These are phyloP conservation scores for Prototheca wickerhamii DNA, from an alignment of 163 green algal genomes.

Conservation along the genomic window DNA sequence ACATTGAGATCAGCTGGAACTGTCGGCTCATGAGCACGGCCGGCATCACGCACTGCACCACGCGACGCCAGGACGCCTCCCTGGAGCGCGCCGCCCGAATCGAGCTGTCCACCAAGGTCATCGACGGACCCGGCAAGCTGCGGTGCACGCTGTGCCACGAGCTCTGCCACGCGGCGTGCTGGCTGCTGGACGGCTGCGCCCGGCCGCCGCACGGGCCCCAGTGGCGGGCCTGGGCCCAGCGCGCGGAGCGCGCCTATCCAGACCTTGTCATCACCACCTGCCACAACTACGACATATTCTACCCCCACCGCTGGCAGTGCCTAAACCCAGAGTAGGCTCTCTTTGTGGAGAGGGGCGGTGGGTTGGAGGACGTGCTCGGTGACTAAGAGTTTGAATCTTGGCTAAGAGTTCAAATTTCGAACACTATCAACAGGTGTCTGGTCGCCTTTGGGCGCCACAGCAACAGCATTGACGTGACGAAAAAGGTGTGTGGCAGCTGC, in stretches of 20 bases:
- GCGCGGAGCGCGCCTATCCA: conserved; percentile 31
- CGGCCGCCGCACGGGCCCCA: conserved; percentile 54
- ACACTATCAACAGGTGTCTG: conserved; percentile 19
- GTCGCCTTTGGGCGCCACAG: conserved; percentile 52
- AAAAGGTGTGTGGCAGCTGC: conserved; percentile 48
- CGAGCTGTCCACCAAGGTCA: conserved; percentile 59
- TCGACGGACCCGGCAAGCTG: conserved; percentile 48
- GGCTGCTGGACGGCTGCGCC: conserved; percentile 50
- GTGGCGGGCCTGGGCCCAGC: conserved; percentile 50
- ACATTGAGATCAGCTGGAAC: conserved; percentile 61
- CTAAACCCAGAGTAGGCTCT: conserved; percentile 18
- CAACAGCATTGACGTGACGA: conserved; percentile 52
- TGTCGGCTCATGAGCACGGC: conserved; percentile 54
- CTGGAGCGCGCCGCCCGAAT: conserved; percentile 23
- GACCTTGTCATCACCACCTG: conserved; percentile 55
- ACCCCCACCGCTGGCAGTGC: conserved; percentile 46
- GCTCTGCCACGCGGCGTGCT: conserved; percentile 60
- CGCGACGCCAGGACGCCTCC: neutral
- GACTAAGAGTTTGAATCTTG: neutral
- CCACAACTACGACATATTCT: conserved; percentile 57
- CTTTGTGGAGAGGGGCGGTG: neutral
- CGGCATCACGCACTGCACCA: conserved; percentile 43
- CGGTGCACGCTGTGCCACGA: conserved; percentile 55
- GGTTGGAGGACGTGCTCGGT: neutral
- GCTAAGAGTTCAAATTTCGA: neutral